Evolutionary conservation across 2,329 filamentous ascomycete genomes (phyloP), one percentile per base, ranked within the genome.

Genomic region (Chaetomiaceae sp.): DNA sequence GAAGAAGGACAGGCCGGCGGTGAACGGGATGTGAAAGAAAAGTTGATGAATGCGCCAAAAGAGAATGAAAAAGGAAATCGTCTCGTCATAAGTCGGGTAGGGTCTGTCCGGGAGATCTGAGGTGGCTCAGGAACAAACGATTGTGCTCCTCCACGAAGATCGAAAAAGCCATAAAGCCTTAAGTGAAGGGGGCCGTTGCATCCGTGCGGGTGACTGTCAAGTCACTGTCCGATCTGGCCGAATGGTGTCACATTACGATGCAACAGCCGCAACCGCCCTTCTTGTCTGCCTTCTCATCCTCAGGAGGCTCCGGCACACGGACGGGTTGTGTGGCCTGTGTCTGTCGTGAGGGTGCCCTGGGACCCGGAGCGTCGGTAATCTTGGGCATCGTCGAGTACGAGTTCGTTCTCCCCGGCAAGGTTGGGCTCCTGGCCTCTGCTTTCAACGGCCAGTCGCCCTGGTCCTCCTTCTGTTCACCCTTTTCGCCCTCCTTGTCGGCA

Each of bases 251-350:
- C 85, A 88, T 88, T 56, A 90, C 76, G 51, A 87, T 71, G 65
- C 85, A 89, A 65, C 84, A 86, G 48, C 78, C 81, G 56, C 83
- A 84, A 10, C 79, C 76, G 53, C 73, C 76, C 57, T 79, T 73
- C 57, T 73, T 69, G 55, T 50, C 37, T 33, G 74, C 66, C 51
- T 68, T 63, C 44, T 78, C 73, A 49, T 79, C 74, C n/a, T n/a
- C n/a, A 10, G 70, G 69, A 4, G 74, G 70, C 39, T 81, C 72
- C 36, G 76, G 75, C 19, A 79, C 62, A 51, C 73, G 59, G 3
- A 59, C 70, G 36, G 75, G 69, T 5, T 74, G 68, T 9, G 70
- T 66, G 3, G 69, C 60, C 33, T 63, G 62, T 59, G 67, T 60
- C 55, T 69, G 68, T 47, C 65, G 65, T 22, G 62, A 58, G 42